Conservation (phyloP, 2,329 filamentous ascomycete species). For the Scedosporium minutisporum region DNA sequence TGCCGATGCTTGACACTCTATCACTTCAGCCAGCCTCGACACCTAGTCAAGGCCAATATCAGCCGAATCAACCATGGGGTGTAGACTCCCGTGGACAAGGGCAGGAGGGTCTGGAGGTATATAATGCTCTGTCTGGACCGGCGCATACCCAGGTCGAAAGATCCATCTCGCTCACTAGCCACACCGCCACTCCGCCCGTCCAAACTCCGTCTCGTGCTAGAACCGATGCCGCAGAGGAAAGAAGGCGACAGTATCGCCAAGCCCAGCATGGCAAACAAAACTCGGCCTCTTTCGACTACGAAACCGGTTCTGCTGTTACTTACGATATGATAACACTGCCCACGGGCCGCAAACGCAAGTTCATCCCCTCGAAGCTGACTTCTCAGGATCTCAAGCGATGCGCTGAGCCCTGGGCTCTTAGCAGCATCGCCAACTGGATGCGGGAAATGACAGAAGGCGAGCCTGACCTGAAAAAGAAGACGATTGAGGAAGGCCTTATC, state of each 20-base stretch:
- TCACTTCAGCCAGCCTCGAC: conserved; percentile 11
- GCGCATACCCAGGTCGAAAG: conserved; percentile 33
- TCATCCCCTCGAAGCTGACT: conserved; percentile 75
- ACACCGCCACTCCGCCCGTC: conserved; percentile 69
- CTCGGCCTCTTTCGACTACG: conserved; percentile 38
- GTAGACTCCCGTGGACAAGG: conserved; percentile 30
- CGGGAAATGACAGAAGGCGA: conserved; percentile 85
- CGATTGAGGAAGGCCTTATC: conserved; percentile 78
- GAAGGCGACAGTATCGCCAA: conserved; percentile 43
- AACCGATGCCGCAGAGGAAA: conserved; percentile 77
- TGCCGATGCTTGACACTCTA: conserved; percentile 43
- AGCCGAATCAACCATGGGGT: conserved; percentile 40
- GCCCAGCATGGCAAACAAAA: conserved; percentile 37
- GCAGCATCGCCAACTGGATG: conserved; percentile 78
- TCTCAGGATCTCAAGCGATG: conserved; percentile 76
- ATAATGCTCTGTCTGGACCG: neutral
- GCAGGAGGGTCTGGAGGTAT: neutral
- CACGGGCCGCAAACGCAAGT: conserved; percentile 68
- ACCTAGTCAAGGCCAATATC: conserved; percentile 30
- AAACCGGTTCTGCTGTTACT: conserved; percentile 46
- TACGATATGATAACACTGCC: conserved; percentile 82
- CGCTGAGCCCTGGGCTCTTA: conserved; percentile 84
- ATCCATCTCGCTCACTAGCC: conserved; percentile 74
- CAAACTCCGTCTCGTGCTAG: conserved; percentile 82
- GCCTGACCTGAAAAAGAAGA: conserved; percentile 73